Conservation (phyloP, 495 filamentous ascomycete genomes). For the Trichoderma orchidacearum region DNA sequence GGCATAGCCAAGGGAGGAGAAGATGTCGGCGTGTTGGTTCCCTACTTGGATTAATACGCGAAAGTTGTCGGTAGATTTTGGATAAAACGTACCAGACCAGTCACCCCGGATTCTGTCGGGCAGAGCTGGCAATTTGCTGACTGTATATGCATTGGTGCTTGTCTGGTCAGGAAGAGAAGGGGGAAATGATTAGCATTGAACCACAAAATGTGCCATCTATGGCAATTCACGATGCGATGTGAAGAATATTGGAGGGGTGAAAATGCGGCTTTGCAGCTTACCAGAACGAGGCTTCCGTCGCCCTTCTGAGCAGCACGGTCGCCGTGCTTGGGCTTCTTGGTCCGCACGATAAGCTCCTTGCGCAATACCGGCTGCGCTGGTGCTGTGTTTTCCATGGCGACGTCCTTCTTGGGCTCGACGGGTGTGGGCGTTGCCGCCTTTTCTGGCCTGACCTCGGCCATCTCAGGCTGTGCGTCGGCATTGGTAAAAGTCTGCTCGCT, state of each 20-base stretch:
- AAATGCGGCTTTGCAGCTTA: slow-evolving; percentile 23
- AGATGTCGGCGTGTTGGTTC: slow-evolving; percentile 49
- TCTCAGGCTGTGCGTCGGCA: slow-evolving; percentile 29
- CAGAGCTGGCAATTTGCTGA: slow-evolving; percentile 69
- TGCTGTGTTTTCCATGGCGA: slow-evolving; percentile 18
- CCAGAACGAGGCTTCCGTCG: slow-evolving; percentile 50
- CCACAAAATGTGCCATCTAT: neutral
- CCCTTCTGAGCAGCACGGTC: slow-evolving; percentile 38
- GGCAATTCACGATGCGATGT: neutral
- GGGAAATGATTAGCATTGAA: neutral
- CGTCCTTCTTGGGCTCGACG: slow-evolving; percentile 28
- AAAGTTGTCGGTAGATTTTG: slow-evolving; percentile 28
- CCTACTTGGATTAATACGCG: slow-evolving; percentile 20
- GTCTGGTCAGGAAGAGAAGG: slow-evolving; percentile 47
- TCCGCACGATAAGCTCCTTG: slow-evolving; percentile 47
- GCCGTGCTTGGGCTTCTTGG: slow-evolving; percentile 39
- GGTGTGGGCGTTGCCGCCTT: slow-evolving; percentile 20
- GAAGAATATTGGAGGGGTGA: neutral
- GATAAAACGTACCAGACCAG: slow-evolving; percentile 14
- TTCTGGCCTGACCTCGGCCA: slow-evolving; percentile 31
- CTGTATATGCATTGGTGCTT: slow-evolving; percentile 72
- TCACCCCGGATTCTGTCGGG: slow-evolving; percentile 58
- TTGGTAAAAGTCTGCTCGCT: slow-evolving; percentile 38
- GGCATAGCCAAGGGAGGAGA: slow-evolving; percentile 55
- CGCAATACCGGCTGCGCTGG: slow-evolving; percentile 10